Percentiles rank a stretch among this genome's conserved stretches.
Evolutionary conservation across 768 basidiomycete genomes (phyloP).

Genomic region (Pulveroboletus sp.): DNA sequence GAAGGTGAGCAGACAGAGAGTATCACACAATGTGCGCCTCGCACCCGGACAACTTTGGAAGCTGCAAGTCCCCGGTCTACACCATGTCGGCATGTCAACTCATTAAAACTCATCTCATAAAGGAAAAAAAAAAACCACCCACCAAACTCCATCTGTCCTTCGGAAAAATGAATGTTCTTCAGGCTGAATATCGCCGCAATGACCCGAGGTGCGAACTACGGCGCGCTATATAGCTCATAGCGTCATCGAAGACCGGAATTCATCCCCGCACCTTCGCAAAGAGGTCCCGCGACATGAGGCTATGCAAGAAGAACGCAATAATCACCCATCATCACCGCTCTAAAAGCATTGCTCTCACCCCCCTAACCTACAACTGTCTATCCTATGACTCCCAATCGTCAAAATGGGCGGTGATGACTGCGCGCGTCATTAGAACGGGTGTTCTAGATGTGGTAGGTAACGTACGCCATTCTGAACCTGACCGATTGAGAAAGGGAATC

Average conservation of each 20-base stretch:
- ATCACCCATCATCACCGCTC: neutral
- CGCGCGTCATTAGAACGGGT: neutral
- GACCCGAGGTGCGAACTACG: slow-evolving; percentile 41
- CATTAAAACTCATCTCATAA: neutral
- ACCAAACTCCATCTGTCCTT: slow-evolving; percentile 8
- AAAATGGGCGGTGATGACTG: slow-evolving; percentile 5
- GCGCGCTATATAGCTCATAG: slow-evolving; percentile 7
- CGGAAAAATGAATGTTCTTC: slow-evolving; percentile 29
- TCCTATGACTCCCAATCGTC: slow-evolving; percentile 5
- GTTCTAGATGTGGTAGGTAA: neutral
- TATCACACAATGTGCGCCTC: neutral
- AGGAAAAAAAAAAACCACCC: neutral
- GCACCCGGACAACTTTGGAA: slow-evolving; percentile 20
- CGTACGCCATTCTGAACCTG: slow-evolving; percentile 39
- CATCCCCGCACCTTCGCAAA: slow-evolving; percentile 14
- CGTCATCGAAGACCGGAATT: slow-evolving; percentile 1
- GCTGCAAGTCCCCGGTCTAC: slow-evolving; percentile 11
- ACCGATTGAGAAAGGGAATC: slow-evolving; percentile 34
- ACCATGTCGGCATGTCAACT: neutral
- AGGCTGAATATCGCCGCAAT: slow-evolving; percentile 43
- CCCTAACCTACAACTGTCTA: slow-evolving; percentile 12
- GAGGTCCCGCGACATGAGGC: slow-evolving; percentile 31
- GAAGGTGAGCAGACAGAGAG: neutral
- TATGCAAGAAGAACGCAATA: slow-evolving; percentile 10
- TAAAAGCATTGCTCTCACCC: slow-evolving; percentile 13